These are phyloP conservation scores for Arachnopeziza araneosa DNA, from an alignment of 2,329 filamentous ascomycete genomes.

Conservation along the genomic window DNA sequence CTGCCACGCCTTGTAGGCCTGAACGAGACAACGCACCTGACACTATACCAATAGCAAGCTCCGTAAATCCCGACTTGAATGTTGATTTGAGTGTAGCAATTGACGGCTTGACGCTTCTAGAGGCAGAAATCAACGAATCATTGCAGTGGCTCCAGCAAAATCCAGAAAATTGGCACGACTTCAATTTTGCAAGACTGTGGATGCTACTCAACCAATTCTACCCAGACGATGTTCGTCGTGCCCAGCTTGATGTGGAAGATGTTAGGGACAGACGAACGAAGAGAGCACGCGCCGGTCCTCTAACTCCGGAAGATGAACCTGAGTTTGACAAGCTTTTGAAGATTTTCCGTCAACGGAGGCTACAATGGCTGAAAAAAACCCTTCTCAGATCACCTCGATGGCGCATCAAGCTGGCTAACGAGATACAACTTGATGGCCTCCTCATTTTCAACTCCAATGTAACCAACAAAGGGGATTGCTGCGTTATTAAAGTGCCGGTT, in stretches of 20 bases:
- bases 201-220: not conserved
- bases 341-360: not conserved
- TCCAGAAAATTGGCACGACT: too few species aligned
- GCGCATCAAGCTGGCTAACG: not conserved
- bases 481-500: too few species aligned
- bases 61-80: too few species aligned
- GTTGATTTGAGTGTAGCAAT: too few species aligned
- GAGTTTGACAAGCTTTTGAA: not conserved
- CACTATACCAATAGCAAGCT: too few species aligned
- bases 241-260: not conserved
- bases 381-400: too few species aligned
- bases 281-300: not conserved
- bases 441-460: not conserved
- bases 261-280: not conserved
- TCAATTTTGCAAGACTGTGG: not conserved
- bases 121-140: too few species aligned
- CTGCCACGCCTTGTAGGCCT: too few species aligned
- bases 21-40: not conserved
- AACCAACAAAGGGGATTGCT: not conserved
- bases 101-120: too few species aligned
- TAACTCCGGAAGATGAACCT: too few species aligned
- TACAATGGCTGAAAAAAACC: not conserved
- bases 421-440: not conserved
- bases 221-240: not conserved
- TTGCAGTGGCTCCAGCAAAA: too few species aligned